phyloP scores from a whole-genome alignment of 1,139 yeast genomes.

The Pichia norvegensis region DNA sequence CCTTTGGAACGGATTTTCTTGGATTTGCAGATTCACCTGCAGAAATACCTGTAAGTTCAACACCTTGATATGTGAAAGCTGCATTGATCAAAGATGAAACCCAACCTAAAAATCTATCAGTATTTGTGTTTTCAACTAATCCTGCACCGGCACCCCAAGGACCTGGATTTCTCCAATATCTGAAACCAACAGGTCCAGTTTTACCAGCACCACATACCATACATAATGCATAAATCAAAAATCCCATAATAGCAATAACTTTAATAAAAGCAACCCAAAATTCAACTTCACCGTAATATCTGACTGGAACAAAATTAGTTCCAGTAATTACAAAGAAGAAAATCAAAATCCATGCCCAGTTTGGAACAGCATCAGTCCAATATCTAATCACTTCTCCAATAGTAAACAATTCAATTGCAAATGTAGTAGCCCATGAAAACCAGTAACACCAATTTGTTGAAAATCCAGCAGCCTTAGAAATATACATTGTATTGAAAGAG shows the following conservation, averaged over 20 bases:
- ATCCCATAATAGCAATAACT: slow-evolving; percentile 46
- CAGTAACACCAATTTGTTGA: slow-evolving; percentile 81
- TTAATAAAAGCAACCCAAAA: slow-evolving; percentile 62
- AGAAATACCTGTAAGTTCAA: slow-evolving; percentile 78
- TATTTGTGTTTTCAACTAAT: slow-evolving; percentile 36
- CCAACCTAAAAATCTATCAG: slow-evolving; percentile 59
- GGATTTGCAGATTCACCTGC: slow-evolving; percentile 89
- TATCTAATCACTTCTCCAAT: slow-evolving; percentile 67
- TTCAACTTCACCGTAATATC: slow-evolving; percentile 59
- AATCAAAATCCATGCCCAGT: slow-evolving; percentile 70
- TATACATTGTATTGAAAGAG: slow-evolving; percentile 50
- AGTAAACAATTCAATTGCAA: slow-evolving; percentile 73
- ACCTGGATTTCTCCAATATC: slow-evolving; percentile 93
- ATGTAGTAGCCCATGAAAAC: slow-evolving; percentile 83
- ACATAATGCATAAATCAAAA: slow-evolving; percentile 40
- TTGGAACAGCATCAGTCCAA: slow-evolving; percentile 69
- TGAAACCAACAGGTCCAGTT: slow-evolving; percentile 59
- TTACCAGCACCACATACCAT: slow-evolving; percentile 40
- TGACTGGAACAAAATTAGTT: slow-evolving; percentile 56
- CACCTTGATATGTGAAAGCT: slow-evolving; percentile 73
- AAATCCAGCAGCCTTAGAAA: slow-evolving; percentile 66
- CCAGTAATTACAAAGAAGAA: slow-evolving; percentile 48
- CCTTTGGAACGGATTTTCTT: slow-evolving; percentile 71
- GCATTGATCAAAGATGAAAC: slow-evolving; percentile 48
- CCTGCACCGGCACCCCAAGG: slow-evolving; percentile 60